Conservation (phyloP, 2,329 filamentous ascomycete species). For the Elsinoe batatas region DNA sequence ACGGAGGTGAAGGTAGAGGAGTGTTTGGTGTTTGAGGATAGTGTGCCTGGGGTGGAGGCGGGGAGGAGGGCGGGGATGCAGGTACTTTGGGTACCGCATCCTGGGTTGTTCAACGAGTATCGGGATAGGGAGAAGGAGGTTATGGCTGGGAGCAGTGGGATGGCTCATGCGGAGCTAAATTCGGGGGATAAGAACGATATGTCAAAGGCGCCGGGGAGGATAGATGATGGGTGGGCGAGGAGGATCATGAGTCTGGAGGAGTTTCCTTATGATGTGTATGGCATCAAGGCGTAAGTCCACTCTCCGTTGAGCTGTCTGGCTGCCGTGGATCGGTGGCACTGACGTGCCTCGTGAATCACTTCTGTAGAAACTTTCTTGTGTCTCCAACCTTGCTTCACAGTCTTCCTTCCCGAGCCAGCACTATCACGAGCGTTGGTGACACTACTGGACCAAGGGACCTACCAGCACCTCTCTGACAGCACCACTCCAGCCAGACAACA, state of each 20-base stretch:
- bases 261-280: slow-evolving; percentile 52
- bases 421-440: no score
- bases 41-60: slow-evolving; percentile 83
- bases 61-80: slow-evolving; percentile 77
- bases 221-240: slow-evolving; percentile 52
- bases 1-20: slow-evolving; percentile 44
- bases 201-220: slow-evolving; percentile 38
- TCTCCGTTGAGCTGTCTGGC: no score
- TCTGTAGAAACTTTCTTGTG: no score
- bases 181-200: slow-evolving; percentile 31
- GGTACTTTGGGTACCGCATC: slow-evolving; percentile 21
- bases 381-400: no score
- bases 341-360: no score
- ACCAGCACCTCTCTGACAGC: no score
- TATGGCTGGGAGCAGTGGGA: slow-evolving; percentile 66
- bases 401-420: no score
- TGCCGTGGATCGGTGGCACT: no score
- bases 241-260: slow-evolving; percentile 44
- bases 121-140: slow-evolving; percentile 68
- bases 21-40: slow-evolving; percentile 43
- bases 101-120: slow-evolving; percentile 12
- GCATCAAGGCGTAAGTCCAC: slow-evolving; percentile 34
- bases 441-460: no score
- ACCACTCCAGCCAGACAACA: no score
- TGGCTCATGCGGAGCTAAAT: slow-evolving; percentile 48